Base-by-base conservation (phyloP, 176 grass and related monocot species). In the Ananas comosus region DNA sequence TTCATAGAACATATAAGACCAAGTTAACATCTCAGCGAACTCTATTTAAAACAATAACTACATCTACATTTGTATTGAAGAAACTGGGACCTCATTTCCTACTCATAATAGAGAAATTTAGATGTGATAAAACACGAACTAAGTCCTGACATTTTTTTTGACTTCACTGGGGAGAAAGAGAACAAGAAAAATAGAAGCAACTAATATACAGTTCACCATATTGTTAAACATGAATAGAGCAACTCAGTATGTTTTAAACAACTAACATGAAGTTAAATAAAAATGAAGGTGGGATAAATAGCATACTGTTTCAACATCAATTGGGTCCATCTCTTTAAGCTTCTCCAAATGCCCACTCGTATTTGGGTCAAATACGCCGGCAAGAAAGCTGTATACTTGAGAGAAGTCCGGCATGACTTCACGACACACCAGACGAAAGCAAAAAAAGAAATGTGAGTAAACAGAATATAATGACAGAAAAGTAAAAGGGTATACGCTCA, bases 241-340 rank as follows among this genome's bases (percentile, higher is more conserved):
- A 14, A 59, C 10, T 23, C n/a, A 18, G 19, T 22, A 59, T 22
- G 14, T 4, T 9, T 1, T 22, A 59, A 59, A 16, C 56, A 18
- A 59, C 9, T 59, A 9, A 59, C n/a, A 59, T 22, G 12, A 6
- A 33, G n/a, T 14, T 3, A 56, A 53, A 13, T 12, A 69, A 77
- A 83, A 61, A 29, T 25, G 64, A 66, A 3, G 19, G 56, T 42
- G 51, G 22, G 70, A 48, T 73, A 47, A 73, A 83, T 77, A 27
- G 64, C 78, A 58, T 85, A 97, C 89, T 67, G 84, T 93, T 89
- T 97, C 89, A 85, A 80, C 66, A 73, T 97, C 84, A 70, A 97
- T 84, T 47, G 84, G 89, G 84, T 97, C 77, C 94, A 97, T 93
- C 72, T 90, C 84, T 65, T 71, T 85, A 76, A 97, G 72, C 42